Evolutionary conservation across 345 rosid genomes (phyloP).

Genomic region (Lepidium aucheri): DNA sequence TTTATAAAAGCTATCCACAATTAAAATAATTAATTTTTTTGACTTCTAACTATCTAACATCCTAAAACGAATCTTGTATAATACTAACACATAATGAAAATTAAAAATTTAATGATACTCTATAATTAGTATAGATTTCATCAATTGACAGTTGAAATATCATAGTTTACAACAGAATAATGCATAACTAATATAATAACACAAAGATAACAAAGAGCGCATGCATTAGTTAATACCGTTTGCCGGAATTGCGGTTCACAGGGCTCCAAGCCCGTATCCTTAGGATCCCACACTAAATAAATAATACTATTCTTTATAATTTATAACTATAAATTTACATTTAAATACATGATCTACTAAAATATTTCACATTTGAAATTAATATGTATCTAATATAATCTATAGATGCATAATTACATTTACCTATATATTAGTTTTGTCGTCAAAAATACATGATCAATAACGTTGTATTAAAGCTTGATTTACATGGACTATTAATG

Average conservation of each 20-base stretch:
- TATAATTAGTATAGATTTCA: neutral
- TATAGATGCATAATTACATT: too few species aligned
- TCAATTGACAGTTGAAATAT: neutral
- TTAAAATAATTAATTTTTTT: neutral
- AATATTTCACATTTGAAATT: too few species aligned
- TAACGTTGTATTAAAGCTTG: too few species aligned
- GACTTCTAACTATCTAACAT: neutral
- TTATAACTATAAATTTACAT: neutral
- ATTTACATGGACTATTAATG: too few species aligned
- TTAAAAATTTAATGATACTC: neutral
- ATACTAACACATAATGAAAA: neutral
- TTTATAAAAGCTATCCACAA: neutral
- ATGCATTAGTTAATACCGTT: slow-evolving; percentile 31
- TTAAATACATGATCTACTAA: neutral
- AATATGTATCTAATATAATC: neutral
- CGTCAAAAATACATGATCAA: too few species aligned
- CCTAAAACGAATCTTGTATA: neutral
- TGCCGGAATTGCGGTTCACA: slow-evolving; percentile 28
- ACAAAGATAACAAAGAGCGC: neutral
- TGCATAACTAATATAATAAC: neutral
- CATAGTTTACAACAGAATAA: neutral
- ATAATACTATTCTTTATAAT: neutral
- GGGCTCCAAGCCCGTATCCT: slow-evolving; percentile 27
- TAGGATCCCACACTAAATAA: slow-evolving; percentile 13
- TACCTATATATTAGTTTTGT: too few species aligned